Percentiles rank a stretch among this genome's conserved stretches.
Conservation (phyloP, 2,329 filamentous ascomycete species). For the Paecilomyces sp. region DNA sequence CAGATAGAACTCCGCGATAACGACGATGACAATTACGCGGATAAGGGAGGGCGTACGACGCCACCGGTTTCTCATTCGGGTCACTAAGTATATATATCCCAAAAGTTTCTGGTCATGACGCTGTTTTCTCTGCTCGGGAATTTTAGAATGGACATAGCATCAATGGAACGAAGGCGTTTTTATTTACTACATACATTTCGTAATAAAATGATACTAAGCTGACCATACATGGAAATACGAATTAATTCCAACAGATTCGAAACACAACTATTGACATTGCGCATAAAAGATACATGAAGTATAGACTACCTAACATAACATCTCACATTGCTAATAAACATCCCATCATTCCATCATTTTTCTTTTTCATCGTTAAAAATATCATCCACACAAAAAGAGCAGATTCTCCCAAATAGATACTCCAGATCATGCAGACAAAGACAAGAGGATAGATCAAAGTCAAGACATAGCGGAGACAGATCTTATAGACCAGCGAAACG, state of each 20-base stretch:
- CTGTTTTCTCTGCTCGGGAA: background rate
- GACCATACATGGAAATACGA: too few species aligned
- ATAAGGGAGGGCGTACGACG: background rate
- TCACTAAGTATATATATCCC: background rate
- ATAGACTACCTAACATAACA: background rate
- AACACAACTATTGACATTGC: background rate
- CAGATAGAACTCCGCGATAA: slow-evolving; percentile 7
- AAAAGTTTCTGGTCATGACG: background rate
- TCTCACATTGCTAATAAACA: background rate
- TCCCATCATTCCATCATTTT: background rate
- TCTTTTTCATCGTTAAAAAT: background rate
- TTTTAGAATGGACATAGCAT: background rate
- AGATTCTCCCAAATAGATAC: background rate
- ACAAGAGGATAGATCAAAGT: background rate
- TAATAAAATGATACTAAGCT: too few species aligned
- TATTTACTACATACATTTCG: too few species aligned
- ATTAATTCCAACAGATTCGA: too few species aligned
- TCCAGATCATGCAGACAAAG: background rate
- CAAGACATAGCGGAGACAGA: background rate
- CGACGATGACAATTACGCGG: background rate
- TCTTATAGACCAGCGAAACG: slow-evolving; percentile 37
- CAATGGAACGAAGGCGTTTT: background rate
- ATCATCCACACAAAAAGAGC: background rate
- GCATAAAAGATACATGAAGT: background rate
- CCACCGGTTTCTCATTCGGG: background rate